phyloP scores from a whole-genome alignment of 257 asterid species.

The Orobanche coerulescens region DNA sequence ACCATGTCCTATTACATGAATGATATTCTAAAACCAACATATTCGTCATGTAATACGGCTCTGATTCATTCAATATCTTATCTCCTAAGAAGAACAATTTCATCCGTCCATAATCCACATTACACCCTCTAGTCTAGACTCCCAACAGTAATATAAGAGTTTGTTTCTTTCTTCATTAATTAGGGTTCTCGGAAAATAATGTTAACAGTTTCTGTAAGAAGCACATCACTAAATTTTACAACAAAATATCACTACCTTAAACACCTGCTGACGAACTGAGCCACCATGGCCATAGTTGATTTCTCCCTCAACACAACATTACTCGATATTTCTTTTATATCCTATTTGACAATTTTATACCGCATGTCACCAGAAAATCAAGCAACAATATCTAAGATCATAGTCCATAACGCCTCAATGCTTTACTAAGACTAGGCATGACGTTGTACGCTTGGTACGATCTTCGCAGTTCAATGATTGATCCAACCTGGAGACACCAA shows the following conservation, averaged over 20 bases:
- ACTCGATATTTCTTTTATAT: neutral
- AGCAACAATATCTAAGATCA: slow-evolving; percentile 20
- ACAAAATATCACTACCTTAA: neutral
- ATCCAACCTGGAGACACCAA: slow-evolving; percentile 64
- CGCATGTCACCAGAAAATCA: neutral
- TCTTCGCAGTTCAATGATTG: slow-evolving; percentile 87
- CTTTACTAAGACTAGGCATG: slow-evolving; percentile 91
- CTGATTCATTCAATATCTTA: too few relatives aligned
- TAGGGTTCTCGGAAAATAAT: too few relatives aligned
- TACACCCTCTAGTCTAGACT: neutral
- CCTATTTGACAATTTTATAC: neutral
- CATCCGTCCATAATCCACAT: too few relatives aligned
- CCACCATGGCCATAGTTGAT: neutral
- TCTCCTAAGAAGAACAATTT: too few relatives aligned
- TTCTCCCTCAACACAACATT: neutral
- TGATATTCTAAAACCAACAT: too few relatives aligned
- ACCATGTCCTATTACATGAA: too few relatives aligned
- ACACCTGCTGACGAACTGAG: neutral
- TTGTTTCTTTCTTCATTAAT: too few relatives aligned
- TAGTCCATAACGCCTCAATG: slow-evolving; percentile 69
- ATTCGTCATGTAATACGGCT: too few relatives aligned
- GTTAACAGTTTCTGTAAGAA: neutral
- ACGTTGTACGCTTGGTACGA: slow-evolving; percentile 97
- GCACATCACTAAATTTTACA: neutral
- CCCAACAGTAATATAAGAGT: neutral